Conservation (phyloP, 2,329 filamentous ascomycete species). For the Aspergillus persii region DNA sequence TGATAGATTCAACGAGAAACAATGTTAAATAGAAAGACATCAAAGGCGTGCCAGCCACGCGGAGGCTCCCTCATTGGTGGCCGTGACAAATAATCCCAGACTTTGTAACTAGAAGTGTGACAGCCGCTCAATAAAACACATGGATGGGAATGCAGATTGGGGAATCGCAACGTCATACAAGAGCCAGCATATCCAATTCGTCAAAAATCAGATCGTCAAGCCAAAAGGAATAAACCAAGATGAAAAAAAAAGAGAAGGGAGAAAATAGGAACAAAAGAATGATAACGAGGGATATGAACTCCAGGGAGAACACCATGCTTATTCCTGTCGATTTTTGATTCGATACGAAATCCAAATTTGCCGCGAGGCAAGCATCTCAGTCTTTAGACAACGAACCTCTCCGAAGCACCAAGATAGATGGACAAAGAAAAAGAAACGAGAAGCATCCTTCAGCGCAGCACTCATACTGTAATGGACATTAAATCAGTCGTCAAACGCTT, state of each 20-base stretch:
- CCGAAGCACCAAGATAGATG: conserved; percentile 17
- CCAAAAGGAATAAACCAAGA: neutral
- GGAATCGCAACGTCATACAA: conserved; percentile 29
- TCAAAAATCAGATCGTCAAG: conserved; percentile 8
- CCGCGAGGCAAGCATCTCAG: conserved; percentile 26
- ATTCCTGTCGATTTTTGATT: conserved; percentile 12
- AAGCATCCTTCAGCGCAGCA: conserved; percentile 8
- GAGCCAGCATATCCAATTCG: conserved; percentile 19
- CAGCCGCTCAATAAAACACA: conserved; percentile 5
- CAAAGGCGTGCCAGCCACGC: neutral
- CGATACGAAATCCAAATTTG: conserved; percentile 18
- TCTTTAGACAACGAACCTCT: conserved; percentile 25
- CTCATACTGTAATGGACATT: conserved; percentile 8
- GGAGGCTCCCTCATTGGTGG: neutral
- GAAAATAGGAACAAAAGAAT: conserved; percentile 1
- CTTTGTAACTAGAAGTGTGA: neutral
- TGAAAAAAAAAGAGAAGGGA: neutral
- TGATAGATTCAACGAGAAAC: neutral
- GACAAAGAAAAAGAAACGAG: conserved; percentile 12
- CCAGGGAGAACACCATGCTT: conserved; percentile 25
- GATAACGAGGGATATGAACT: conserved; percentile 8
- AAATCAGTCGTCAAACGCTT: conserved; percentile 9
- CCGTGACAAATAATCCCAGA: neutral
- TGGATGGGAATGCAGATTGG: conserved; percentile 23
- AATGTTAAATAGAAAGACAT: neutral